These are phyloP conservation scores for Didymella segeticola DNA, from an alignment of 2,329 filamentous ascomycete genomes.

Conservation along the genomic window DNA sequence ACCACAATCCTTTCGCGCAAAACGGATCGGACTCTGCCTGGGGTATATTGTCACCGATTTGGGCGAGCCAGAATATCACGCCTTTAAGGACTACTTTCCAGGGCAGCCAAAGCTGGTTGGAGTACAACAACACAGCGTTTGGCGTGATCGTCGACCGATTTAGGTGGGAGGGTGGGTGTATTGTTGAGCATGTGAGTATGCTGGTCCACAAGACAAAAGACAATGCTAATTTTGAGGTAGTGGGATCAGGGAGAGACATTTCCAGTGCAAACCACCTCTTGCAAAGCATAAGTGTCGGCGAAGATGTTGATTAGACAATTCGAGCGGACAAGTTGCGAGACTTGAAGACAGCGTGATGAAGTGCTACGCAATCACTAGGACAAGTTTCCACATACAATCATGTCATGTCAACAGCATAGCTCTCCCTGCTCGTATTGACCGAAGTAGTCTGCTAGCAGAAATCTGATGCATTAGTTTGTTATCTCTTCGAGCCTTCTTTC, in stretches of 20 bases:
- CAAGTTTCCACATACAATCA: too few species aligned
- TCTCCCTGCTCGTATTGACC: too few species aligned
- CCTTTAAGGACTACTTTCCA: constrained; percentile 32
- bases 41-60: constrained; percentile 34
- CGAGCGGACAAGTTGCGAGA: too few species aligned
- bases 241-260: constrained; percentile 39
- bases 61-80: constrained; percentile 31
- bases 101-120: constrained; percentile 34
- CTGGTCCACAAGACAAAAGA: neutral
- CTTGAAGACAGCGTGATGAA: too few species aligned
- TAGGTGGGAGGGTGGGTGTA: constrained; percentile 42
- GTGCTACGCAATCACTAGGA: too few species aligned
- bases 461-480: too few species aligned
- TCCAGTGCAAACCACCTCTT: constrained; percentile 1
- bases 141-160: constrained; percentile 39
- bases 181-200: constrained; percentile 42
- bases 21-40: constrained; percentile 41
- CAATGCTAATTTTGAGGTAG: constrained; percentile 13
- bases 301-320: too few species aligned
- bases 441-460: too few species aligned
- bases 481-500: too few species aligned
- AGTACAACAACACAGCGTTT: constrained; percentile 30
- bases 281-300: neutral
- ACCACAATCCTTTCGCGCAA: constrained; percentile 37
- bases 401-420: too few species aligned